These are phyloP conservation scores for Mortierella sp. DNA, from an alignment of 371 early-diverging fungal species.

Conservation along the genomic window DNA sequence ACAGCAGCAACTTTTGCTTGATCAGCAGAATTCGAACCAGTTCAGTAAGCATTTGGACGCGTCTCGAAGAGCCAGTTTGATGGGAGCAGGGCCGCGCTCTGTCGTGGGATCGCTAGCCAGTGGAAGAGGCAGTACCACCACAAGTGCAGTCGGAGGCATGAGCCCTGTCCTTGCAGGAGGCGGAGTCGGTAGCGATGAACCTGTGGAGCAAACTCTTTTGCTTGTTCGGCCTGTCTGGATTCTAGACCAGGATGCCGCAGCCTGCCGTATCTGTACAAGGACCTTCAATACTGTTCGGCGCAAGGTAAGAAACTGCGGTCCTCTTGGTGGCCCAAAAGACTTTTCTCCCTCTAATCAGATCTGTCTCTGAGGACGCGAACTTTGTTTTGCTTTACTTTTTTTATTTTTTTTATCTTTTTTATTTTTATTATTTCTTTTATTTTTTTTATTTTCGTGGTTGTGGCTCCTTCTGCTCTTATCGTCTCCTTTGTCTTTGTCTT, in stretches of 20 bases:
- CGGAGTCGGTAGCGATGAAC: conserved; percentile 32
- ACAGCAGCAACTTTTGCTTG: conserved; percentile 17
- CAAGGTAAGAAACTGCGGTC: conserved; percentile 31
- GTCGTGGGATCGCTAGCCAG: conserved; percentile 15
- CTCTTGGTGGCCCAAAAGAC: neutral
- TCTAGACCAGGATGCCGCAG: conserved; percentile 48
- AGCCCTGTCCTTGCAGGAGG: conserved; percentile 23
- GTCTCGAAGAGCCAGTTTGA: conserved; percentile 20
- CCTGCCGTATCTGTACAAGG: conserved; percentile 37
- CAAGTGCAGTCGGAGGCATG: conserved; percentile 26
- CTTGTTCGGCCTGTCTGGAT: conserved; percentile 48
- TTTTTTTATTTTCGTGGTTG: neutral
- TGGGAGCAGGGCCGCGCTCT: conserved; percentile 18
- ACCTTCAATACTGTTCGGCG: conserved; percentile 51
- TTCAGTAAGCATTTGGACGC: conserved; percentile 1
- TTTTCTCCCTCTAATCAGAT: too few relatives aligned
- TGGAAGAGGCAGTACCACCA: conserved; percentile 20
- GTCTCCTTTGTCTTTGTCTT: conserved; percentile 12
- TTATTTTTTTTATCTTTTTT: neutral
- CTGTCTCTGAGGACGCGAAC: too few relatives aligned
- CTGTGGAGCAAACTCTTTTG: conserved; percentile 46
- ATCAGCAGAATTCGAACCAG: conserved; percentile 7
- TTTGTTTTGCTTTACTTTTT: too few relatives aligned
- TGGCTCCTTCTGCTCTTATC: neutral
- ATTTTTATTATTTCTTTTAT: too few relatives aligned